Percentiles rank a stretch among this genome's conserved stretches.
These are phyloP conservation scores for Panicum miliaceum DNA, from an alignment of 176 grass and related monocot genomes.

Conservation along the genomic window DNA sequence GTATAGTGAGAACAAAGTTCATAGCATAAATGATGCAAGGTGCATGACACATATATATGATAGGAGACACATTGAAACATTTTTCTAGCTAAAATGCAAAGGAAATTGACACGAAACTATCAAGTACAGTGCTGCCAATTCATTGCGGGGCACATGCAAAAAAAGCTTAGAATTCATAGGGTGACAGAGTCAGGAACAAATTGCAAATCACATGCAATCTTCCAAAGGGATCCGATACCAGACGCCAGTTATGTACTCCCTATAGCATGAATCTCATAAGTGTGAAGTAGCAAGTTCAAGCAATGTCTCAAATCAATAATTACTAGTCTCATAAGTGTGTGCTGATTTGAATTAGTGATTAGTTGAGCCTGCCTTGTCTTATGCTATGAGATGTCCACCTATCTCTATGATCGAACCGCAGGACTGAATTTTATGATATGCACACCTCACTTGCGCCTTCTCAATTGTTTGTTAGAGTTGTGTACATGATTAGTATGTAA, in stretches of 20 bases:
- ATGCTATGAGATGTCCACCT: neutral
- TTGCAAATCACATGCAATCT: neutral
- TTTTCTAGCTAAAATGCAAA: neutral
- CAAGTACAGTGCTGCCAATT: neutral
- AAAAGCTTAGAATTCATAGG: too few relatives aligned
- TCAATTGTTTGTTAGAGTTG: neutral
- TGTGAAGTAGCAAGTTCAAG: neutral
- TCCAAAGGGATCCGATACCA: neutral
- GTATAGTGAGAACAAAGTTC: neutral
- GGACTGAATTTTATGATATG: neutral
- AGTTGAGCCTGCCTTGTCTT: neutral
- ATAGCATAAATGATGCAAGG: neutral
- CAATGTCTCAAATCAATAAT: neutral
- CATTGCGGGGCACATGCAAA: neutral
- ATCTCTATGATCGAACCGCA: neutral
- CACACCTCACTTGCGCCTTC: neutral
- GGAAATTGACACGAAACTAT: neutral
- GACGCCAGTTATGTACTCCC: neutral
- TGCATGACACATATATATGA: neutral
- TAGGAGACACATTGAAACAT: neutral
- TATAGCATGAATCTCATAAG: neutral
- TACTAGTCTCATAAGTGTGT: neutral
- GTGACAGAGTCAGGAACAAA: neutral
- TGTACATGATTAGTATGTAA: neutral
- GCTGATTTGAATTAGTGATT: neutral